phyloP scores from a whole-genome alignment of 345 rosid species.

The Triadica sebifera region DNA sequence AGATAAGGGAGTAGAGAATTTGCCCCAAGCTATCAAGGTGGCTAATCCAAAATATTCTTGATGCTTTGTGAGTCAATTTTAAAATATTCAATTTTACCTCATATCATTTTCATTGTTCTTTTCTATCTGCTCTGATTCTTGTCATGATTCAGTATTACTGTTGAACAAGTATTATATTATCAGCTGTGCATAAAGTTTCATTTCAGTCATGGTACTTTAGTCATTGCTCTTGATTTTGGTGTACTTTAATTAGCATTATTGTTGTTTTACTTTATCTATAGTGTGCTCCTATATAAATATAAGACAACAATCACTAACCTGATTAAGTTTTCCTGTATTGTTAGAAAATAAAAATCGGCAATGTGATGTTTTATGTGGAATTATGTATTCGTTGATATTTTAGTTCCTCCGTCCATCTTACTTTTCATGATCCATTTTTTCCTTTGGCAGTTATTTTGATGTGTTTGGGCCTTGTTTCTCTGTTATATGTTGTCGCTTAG shows the following conservation, averaged over 20 bases:
- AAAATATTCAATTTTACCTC: not conserved
- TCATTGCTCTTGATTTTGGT: conserved; percentile 1
- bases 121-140: not conserved
- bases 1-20: conserved; percentile 47
- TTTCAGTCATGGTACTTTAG: not conserved
- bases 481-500: not conserved
- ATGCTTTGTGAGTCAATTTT: conserved; percentile 18
- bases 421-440: not conserved
- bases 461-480: not conserved
- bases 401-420: not conserved
- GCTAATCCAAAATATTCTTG: conserved; percentile 15
- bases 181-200: not conserved
- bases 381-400: not conserved
- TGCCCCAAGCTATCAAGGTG: conserved; percentile 92
- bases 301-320: not conserved
- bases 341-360: not conserved
- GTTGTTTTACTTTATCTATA: not conserved
- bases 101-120: not conserved
- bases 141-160: not conserved
- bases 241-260: not conserved
- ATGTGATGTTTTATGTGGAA: not conserved
- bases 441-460: not conserved
- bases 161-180: not conserved
- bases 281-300: not conserved
- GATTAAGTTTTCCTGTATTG: not conserved